Percentiles rank a stretch among this genome's conserved stretches.
These are phyloP conservation scores for Fusarium setosum DNA, from an alignment of 2,329 filamentous ascomycete genomes.

Conservation along the genomic window DNA sequence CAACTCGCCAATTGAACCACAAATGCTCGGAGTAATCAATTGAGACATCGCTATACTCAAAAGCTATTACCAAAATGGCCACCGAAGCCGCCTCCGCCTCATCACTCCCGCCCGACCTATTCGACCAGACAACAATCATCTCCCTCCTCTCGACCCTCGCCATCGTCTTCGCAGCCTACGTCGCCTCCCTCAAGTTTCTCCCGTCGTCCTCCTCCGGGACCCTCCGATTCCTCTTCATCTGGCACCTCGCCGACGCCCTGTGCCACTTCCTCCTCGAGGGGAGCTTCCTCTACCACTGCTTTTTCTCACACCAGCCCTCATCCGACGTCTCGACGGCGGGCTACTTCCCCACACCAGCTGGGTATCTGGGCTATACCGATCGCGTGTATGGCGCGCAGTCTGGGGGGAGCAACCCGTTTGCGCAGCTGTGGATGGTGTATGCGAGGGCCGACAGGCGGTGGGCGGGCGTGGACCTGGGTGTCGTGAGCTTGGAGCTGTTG, in stretches of 20 bases:
- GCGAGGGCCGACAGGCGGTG: slow-evolving; percentile 72
- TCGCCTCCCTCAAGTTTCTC: slow-evolving; percentile 58
- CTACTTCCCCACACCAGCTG: slow-evolving; percentile 61
- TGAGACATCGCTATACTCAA: neutral
- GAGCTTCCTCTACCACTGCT: slow-evolving; percentile 92
- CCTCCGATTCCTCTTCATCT: slow-evolving; percentile 85
- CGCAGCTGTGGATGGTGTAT: slow-evolving; percentile 76
- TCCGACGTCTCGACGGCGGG: slow-evolving; percentile 36
- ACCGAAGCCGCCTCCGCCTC: slow-evolving; percentile 27
- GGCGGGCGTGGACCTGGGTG: slow-evolving; percentile 71
- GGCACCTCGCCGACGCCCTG: slow-evolving; percentile 93
- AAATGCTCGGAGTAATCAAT: neutral
- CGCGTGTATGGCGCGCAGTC: slow-evolving; percentile 68
- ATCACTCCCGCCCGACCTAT: slow-evolving; percentile 64
- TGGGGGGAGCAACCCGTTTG: slow-evolving; percentile 64
- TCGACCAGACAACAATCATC: slow-evolving; percentile 69
- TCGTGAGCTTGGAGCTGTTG: slow-evolving; percentile 73
- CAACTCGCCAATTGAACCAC: neutral
- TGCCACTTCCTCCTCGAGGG: slow-evolving; percentile 94
- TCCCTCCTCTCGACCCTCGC: slow-evolving; percentile 67
- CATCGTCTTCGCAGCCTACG: slow-evolving; percentile 62
- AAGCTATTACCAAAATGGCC: slow-evolving; percentile 24
- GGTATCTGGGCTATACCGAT: slow-evolving; percentile 62
- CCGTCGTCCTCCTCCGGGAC: slow-evolving; percentile 63
- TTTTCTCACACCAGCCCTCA: slow-evolving; percentile 71